Evolutionary conservation across 1,284 basidiomycete genomes (phyloP), one percentile per base, ranked within the genome.

Genomic region (Paramarasmius palmivorus): DNA sequence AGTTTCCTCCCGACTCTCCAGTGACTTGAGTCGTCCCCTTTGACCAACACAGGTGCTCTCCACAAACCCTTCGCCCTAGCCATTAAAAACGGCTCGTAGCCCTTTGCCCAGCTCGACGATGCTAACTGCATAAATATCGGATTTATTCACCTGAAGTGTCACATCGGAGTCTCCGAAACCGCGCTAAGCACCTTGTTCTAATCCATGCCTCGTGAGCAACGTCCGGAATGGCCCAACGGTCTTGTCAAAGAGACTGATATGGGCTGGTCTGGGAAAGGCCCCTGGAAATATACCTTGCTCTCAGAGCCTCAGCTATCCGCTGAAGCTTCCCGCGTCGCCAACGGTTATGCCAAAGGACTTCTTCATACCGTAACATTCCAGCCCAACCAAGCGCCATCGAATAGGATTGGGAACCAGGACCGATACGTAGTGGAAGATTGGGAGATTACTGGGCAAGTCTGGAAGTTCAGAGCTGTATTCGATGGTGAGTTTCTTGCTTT

Each of bases 371-470:
- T 29, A 15, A 29, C 44, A 9, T 46, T 46, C 15, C 44, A 46
- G 25, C 44, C 44, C 44, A 26, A 46, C 14, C 25, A 46, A 46
- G 25, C 44, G n/a, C 44, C 44, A 17, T 26, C 23, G 15, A 46
- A 46, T 46, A n/a, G 23, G 9, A 46, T 46, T n/a, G 44, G 44
- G n/a, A 46, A 46, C 44, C 44, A 46, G 29, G 44, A 46, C 44
- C 14, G 25, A 17, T 26, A n/a, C n/a, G 44, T 46, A 26, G 25
- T 32, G 14, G 44, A 46, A 32, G 44, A 46, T 32, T 46, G 44
- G 44, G 44, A 32, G 4, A 32, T 46, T 10, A 14, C 25, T 29
- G 44, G 44, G 23, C 25, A 26, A 29, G 1, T 17, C 4, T 46
- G 44, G 44, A 46, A 19, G 25, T 32, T 46, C 12, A 29, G 44